phyloP scores from a whole-genome alignment of 2,329 filamentous ascomycete species.

The Pyrenochaeta sp. region DNA sequence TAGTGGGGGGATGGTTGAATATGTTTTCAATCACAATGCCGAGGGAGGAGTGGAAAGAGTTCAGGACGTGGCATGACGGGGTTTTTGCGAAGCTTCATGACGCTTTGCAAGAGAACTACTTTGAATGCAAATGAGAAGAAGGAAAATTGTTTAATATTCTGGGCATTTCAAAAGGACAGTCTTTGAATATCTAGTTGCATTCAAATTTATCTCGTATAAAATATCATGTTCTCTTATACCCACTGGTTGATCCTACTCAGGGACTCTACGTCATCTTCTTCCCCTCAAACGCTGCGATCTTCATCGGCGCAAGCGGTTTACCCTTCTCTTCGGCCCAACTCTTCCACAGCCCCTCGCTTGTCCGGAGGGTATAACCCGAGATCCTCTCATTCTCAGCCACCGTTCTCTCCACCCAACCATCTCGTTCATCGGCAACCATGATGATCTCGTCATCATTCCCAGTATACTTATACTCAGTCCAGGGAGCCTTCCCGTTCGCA shows the following conservation, averaged over 20 bases:
- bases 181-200: no score
- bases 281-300: slow-evolving; percentile 15
- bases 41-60: slow-evolving; percentile 60
- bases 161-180: no score
- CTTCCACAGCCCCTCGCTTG: slow-evolving; percentile 20
- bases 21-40: slow-evolving; percentile 54
- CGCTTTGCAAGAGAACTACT: no score
- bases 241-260: no score
- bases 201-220: no score
- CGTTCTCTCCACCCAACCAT: slow-evolving; percentile 28
- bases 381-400: slow-evolving; percentile 20
- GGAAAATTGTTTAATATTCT: no score
- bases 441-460: slow-evolving; percentile 16
- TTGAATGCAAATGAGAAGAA: no score
- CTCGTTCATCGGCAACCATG: slow-evolving; percentile 31
- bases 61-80: slow-evolving; percentile 59
- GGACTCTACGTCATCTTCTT: no score
- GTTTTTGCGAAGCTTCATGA: slow-evolving; percentile 60
- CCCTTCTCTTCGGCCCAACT: slow-evolving; percentile 19
- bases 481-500: slow-evolving; percentile 25
- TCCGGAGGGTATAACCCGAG: slow-evolving; percentile 14
- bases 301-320: slow-evolving; percentile 12
- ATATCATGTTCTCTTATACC: no score
- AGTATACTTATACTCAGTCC: slow-evolving; percentile 23
- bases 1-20: slow-evolving; percentile 64